These are phyloP conservation scores for Laetiporus sulphureus DNA, from an alignment of 1,284 basidiomycete species.

Conservation along the genomic window DNA sequence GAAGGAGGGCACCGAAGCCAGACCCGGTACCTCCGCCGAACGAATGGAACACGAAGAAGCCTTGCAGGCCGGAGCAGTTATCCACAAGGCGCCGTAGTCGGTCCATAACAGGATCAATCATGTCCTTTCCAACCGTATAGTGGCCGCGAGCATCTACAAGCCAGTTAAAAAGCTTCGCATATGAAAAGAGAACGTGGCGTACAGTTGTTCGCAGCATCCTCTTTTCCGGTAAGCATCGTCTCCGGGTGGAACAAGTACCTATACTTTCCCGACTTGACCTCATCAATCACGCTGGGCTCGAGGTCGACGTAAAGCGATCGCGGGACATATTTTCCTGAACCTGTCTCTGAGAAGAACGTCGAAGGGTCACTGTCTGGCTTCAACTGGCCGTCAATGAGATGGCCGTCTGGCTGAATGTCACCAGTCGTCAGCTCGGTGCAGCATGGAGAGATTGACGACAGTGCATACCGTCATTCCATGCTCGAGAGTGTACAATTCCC, in stretches of 20 bases:
- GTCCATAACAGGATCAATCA: slow-evolving; percentile 91
- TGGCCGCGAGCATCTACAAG: slow-evolving; percentile 90
- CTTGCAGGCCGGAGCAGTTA: slow-evolving; percentile 97
- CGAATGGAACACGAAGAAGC: slow-evolving; percentile 99
- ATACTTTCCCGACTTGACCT: slow-evolving; percentile 93
- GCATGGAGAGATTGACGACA: no score
- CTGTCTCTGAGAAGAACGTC: slow-evolving; percentile 92
- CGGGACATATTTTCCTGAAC: slow-evolving; percentile 94
- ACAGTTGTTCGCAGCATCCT: slow-evolving; percentile 99
- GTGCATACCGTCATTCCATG: slow-evolving; percentile 86
- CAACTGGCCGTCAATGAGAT: slow-evolving; percentile 45
- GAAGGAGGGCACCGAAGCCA: slow-evolving; percentile 94
- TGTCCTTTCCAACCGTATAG: slow-evolving; percentile 97
- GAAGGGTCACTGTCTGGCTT: slow-evolving; percentile 88
- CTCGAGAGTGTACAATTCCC: slow-evolving; percentile 98
- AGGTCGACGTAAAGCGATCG: slow-evolving; percentile 97
- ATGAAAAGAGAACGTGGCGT: slow-evolving; percentile 25
- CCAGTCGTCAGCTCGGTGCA: no score
- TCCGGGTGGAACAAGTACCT: slow-evolving; percentile 97
- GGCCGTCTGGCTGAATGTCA: slow-evolving; percentile 51
- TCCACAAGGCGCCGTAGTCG: slow-evolving; percentile 94
- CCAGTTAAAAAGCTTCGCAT: slow-evolving; percentile 7
- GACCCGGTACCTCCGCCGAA: slow-evolving; percentile 99
- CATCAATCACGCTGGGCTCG: slow-evolving; percentile 94
- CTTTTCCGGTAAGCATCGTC: slow-evolving; percentile 98